Evolutionary conservation across 768 basidiomycete genomes (phyloP).

Genomic region (Fomitopsis pulvina): DNA sequence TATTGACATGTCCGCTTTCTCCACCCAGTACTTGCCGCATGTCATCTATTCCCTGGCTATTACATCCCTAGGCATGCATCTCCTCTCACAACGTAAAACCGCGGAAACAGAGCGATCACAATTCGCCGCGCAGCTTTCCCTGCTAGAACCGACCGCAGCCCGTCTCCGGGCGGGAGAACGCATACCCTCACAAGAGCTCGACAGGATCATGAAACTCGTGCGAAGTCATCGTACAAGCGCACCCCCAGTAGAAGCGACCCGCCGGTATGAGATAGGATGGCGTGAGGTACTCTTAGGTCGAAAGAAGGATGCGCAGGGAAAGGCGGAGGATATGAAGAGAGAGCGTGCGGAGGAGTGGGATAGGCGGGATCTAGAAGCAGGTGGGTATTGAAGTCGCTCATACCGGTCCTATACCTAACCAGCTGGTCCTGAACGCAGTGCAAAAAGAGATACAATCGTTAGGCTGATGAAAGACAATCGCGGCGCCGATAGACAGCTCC

Average conservation of each 20-base stretch:
- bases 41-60: conserved; percentile 59
- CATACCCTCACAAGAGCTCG: conserved; percentile 45
- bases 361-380: conserved; percentile 19
- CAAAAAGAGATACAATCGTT: too few species aligned
- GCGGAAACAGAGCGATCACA: conserved; percentile 49
- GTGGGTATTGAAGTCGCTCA: conserved; percentile 16
- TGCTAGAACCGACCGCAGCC: conserved; percentile 51
- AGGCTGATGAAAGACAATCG: too few species aligned
- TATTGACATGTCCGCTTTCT: neutral
- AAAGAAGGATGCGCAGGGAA: conserved; percentile 6
- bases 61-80: conserved; percentile 62
- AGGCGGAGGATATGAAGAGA: conserved; percentile 13
- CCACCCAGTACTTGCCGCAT: conserved; percentile 47
- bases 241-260: neutral
- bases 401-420: too few species aligned
- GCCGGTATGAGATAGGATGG: conserved; percentile 20
- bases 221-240: conserved; percentile 17
- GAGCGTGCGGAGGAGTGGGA: conserved; percentile 18
- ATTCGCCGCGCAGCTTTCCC: conserved; percentile 49
- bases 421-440: too few species aligned
- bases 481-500: too few species aligned
- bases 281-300: conserved; percentile 24
- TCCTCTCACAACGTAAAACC: conserved; percentile 45
- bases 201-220: conserved; percentile 48
- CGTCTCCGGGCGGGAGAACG: conserved; percentile 43